A percentile compares a stretch with the other conserved stretches of the same genome.
Evolutionary conservation across 768 basidiomycete genomes (phyloP).

Genomic region (Tulasnella sp.): DNA sequence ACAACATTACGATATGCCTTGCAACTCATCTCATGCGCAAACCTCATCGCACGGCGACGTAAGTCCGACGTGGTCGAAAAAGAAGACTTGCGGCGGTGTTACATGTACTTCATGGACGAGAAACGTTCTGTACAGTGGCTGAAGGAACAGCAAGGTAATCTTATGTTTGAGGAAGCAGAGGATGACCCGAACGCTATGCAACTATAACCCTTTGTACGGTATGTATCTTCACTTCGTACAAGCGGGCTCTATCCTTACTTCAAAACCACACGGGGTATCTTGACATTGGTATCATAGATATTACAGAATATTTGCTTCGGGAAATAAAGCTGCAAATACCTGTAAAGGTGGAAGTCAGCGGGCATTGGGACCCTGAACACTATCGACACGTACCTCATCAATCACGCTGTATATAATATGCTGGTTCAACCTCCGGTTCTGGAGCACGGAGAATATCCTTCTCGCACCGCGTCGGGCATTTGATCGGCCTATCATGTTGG

Average conservation of each 20-base stretch:
- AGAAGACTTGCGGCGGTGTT: slow-evolving; percentile 71
- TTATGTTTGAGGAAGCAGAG: slow-evolving; percentile 28
- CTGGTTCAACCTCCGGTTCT: slow-evolving; percentile 89
- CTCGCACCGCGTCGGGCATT: slow-evolving; percentile 90
- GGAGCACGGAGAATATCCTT: slow-evolving; percentile 83
- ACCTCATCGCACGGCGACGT: slow-evolving; percentile 72
- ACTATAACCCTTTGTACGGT: no score
- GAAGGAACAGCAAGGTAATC: slow-evolving; percentile 39
- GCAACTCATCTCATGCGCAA: slow-evolving; percentile 87
- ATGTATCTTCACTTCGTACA: no score
- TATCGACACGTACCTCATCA: slow-evolving; percentile 55
- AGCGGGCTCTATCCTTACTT: no score
- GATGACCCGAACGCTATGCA: slow-evolving; percentile 18
- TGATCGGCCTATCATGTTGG: slow-evolving; percentile 95
- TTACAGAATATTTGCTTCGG: slow-evolving; percentile 29
- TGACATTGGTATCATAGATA: no score
- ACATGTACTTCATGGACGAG: slow-evolving; percentile 86
- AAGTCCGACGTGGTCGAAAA: slow-evolving; percentile 72
- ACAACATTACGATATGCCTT: slow-evolving; percentile 90
- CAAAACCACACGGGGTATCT: no score
- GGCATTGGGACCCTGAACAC: not conserved
- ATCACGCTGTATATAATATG: slow-evolving; percentile 79
- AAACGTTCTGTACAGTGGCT: slow-evolving; percentile 86
- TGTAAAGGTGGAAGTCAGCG: slow-evolving; percentile 21
- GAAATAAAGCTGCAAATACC: slow-evolving; percentile 51